These are phyloP conservation scores for Pythium phragmitis DNA, from an alignment of 352 stramenopile species.

Conservation along the genomic window DNA sequence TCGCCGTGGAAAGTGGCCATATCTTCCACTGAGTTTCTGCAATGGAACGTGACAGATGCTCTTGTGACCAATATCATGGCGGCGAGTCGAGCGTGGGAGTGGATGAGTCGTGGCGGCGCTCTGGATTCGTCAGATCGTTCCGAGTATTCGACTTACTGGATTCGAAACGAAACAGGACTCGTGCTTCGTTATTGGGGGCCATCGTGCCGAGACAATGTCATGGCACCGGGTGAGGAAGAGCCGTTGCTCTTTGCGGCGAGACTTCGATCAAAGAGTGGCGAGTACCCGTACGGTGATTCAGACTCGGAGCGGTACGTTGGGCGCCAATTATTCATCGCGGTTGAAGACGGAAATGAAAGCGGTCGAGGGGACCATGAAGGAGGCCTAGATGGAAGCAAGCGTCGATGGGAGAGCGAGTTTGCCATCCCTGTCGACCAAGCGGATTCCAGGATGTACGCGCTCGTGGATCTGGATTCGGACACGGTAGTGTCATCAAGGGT, in stretches of 20 bases:
- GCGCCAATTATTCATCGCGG: conserved; percentile 70
- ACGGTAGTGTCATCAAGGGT: conserved; percentile 34
- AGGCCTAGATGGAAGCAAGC: conserved; percentile 10
- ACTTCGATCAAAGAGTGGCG: conserved; percentile 8
- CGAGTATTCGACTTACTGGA: conserved; percentile 86
- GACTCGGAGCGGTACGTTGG: conserved; percentile 23
- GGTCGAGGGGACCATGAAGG: conserved; percentile 15
- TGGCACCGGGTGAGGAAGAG: conserved; percentile 59
- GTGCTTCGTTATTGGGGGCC: conserved; percentile 71
- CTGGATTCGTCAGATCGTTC: conserved; percentile 65
- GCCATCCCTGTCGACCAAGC: conserved; percentile 81
- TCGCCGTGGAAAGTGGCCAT: conserved; percentile 60
- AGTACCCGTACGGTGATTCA: conserved; percentile 22
- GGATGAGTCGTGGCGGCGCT: conserved; percentile 64
- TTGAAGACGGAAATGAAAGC: conserved; percentile 41
- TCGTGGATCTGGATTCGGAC: conserved; percentile 66
- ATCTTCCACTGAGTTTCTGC: conserved; percentile 59
- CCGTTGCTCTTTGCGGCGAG: conserved; percentile 48
- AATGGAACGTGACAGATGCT: conserved; percentile 81
- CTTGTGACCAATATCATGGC: conserved; percentile 79
- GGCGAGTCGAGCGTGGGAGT: conserved; percentile 75
- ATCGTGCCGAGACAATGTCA: conserved; percentile 50
- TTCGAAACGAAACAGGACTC: conserved; percentile 84
- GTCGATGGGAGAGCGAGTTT: conserved; percentile 73
- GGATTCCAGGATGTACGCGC: conserved; percentile 79